Evolutionary conservation across 2,329 filamentous ascomycete genomes (phyloP).

Genomic region (Paramyrothecium sp.): DNA sequence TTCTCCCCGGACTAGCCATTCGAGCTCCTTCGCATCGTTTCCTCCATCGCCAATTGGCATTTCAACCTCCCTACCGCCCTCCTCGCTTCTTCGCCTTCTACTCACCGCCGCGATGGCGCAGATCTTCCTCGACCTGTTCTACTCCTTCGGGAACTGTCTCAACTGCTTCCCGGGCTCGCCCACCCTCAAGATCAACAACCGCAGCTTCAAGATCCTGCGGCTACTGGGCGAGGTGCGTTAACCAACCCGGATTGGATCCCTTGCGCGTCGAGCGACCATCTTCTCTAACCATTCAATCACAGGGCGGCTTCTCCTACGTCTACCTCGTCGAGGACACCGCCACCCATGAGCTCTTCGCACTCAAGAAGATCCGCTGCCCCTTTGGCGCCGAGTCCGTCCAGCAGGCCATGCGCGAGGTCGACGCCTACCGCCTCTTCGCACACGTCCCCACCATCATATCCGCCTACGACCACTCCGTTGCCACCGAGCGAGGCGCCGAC

Average conservation of each 20-base stretch:
- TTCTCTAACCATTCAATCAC: background rate
- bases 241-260: background rate
- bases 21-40: too few relatives aligned
- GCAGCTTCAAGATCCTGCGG: slow-evolving; percentile 93
- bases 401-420: slow-evolving; percentile 93
- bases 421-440: slow-evolving; percentile 89
- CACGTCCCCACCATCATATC: slow-evolving; percentile 84
- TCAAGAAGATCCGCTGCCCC: slow-evolving; percentile 98
- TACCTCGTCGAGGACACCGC: slow-evolving; percentile 94
- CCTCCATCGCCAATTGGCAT: background rate
- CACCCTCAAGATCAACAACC: slow-evolving; percentile 90
- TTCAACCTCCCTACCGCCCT: background rate
- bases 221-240: slow-evolving; percentile 79
- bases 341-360: slow-evolving; percentile 80
- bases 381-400: slow-evolving; percentile 96
- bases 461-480: slow-evolving; percentile 78
- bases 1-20: too few relatives aligned
- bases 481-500: slow-evolving; percentile 66
- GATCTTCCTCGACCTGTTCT: slow-evolving; percentile 83
- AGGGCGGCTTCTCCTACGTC: slow-evolving; percentile 98
- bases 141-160: slow-evolving; percentile 91
- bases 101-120: slow-evolving; percentile 61
- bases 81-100: background rate
- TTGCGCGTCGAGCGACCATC: background rate
- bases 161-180: slow-evolving; percentile 95